Conservation (phyloP, 306 rosid genomes). For the Inga oerstediana region DNA sequence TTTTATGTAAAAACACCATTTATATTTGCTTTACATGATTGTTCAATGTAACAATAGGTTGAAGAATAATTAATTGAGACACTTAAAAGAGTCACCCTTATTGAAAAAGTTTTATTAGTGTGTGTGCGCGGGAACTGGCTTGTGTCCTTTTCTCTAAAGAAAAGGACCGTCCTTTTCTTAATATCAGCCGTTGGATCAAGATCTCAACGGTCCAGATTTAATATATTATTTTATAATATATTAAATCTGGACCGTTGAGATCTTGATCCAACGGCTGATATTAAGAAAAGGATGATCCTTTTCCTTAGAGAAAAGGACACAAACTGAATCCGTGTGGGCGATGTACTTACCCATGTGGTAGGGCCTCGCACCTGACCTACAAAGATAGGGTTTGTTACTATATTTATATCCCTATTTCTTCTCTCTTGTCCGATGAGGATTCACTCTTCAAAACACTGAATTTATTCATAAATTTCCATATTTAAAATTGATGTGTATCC, state of each 20-base stretch:
- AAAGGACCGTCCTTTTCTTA: too few species aligned
- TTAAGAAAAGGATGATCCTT: too few species aligned
- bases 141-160: too few species aligned
- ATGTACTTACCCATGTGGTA: neutral
- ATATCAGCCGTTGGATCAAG: too few species aligned
- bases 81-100: neutral
- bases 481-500: neutral
- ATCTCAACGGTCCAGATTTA: too few species aligned
- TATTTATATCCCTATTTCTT: neutral
- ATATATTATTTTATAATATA: too few species aligned
- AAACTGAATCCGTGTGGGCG: too few species aligned
- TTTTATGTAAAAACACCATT: too few species aligned
- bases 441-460: neutral
- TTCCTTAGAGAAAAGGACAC: too few species aligned
- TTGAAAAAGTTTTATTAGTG: neutral
- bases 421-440: neutral
- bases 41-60: neutral
- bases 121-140: too few species aligned
- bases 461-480: neutral
- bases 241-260: too few species aligned
- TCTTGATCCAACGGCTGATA: too few species aligned
- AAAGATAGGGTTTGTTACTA: neutral
- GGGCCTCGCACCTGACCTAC: neutral
- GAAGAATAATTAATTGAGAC: neutral
- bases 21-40: neutral